Conservation (phyloP, 371 early-diverging fungal genomes). For the Haplosporangium sp. region DNA sequence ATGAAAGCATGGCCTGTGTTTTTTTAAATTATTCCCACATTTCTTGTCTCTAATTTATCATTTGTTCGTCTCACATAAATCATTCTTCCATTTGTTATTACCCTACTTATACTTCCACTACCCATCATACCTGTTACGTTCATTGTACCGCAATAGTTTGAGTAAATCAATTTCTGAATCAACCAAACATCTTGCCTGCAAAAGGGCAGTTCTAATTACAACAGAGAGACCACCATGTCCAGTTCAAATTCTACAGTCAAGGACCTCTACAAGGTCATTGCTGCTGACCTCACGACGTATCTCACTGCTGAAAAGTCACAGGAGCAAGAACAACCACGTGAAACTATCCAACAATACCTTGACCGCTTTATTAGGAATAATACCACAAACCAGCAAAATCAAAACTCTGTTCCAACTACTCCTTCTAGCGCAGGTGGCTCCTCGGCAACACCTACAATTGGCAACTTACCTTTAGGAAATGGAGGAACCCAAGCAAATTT, state of each 20-base stretch:
- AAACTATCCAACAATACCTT: constrained; percentile 36
- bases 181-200: constrained; percentile 1
- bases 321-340: constrained; percentile 25
- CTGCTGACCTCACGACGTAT: constrained; percentile 32
- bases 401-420: constrained; percentile 14
- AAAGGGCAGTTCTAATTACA: neutral
- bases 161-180: neutral
- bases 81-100: neutral
- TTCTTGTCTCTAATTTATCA: neutral
- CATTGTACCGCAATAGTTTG: neutral
- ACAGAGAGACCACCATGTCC: constrained; percentile 22
- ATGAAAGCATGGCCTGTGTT: neutral
- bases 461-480: neutral
- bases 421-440: constrained; percentile 12
- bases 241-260: constrained; percentile 44
- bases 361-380: constrained; percentile 44
- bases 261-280: constrained; percentile 48
- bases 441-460: constrained; percentile 1
- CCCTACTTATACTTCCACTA: neutral
- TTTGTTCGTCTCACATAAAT: neutral
- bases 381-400: constrained; percentile 10
- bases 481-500: neutral
- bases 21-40: neutral
- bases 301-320: constrained; percentile 18
- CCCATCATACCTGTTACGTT: neutral